phyloP scores from a whole-genome alignment of 306 rosid genomes.

The Lathyrus oleraceus region DNA sequence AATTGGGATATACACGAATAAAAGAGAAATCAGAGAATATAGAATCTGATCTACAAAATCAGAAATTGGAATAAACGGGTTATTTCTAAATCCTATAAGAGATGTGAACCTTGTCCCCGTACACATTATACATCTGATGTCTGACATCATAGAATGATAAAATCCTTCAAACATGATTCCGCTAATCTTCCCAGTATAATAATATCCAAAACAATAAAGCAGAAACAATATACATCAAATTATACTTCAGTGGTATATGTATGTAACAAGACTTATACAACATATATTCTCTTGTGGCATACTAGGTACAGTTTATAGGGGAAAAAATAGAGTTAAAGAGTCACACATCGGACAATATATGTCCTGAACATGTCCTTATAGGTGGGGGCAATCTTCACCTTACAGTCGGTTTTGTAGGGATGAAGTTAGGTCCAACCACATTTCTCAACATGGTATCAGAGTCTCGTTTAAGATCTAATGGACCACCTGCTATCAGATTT shows the following conservation, averaged over 20 bases:
- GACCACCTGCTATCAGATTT: too few species aligned
- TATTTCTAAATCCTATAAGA: neutral
- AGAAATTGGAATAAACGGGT: neutral
- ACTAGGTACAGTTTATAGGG: too few species aligned
- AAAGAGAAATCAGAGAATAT: neutral
- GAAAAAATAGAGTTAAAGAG: too few species aligned
- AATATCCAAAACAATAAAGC: neutral
- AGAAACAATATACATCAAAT: neutral
- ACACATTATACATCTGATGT: neutral
- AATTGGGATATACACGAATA: conserved; percentile 1
- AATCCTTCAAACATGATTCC: neutral
- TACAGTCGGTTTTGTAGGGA: too few species aligned
- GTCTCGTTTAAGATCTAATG: too few species aligned
- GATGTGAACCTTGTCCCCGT: neutral
- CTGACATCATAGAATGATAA: neutral
- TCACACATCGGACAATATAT: too few species aligned
- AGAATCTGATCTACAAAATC: conserved; percentile 5
- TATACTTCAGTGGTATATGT: too few species aligned
- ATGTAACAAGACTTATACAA: neutral
- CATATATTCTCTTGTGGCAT: neutral
- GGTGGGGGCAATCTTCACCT: too few species aligned
- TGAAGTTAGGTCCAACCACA: too few species aligned
- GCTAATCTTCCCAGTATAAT: neutral
- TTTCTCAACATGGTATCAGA: too few species aligned
- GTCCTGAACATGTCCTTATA: too few species aligned